Base-by-base conservation (phyloP, 148 eudicot genomes). In the Linanthus parryae region DNA sequence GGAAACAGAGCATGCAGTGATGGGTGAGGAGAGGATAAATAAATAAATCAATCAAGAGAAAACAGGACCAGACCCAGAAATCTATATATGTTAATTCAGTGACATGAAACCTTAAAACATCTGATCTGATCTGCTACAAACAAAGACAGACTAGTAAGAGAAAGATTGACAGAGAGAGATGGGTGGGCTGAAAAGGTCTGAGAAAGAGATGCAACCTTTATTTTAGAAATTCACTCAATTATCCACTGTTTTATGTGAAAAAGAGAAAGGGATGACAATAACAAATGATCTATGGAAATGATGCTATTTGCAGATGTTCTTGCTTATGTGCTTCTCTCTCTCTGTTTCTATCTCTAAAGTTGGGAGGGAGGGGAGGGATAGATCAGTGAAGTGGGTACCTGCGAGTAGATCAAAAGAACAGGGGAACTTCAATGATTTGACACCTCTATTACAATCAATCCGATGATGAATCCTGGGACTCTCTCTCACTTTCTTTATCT, bases 391-490 rank as follows among this genome's bases (percentile, higher is more conserved):
- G 44, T 31, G 11, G 11, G 11, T 62, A 63, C 54, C 60, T 46
- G 54, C 33, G 67, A 46, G 38, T 46, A 9, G 31, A 63, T 46
- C 29, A 54, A 63, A 54, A 46, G 12, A 52, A 40, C 27, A n/a
- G n/a, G n/a, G 40, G 60, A 63, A 46, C 48, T 42, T 54, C 41
- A 56, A 21, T 64, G 78, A 73, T 68, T 63, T 73, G 78, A 73
- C 73, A 56, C 33, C 19, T 38, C 63, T 64, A 5, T 60, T 65
- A n/a, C 62, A 70, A n/a, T n/a, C n/a, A 64, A 70, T 70, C 69
- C 63, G 52, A 57, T 52, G 68, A 63, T 69, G 73, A 54, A 48
- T 36, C 53, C 26, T 41, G 43, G 20, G 40, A 17, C 49, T 29
- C 1, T 31, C 24, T 5, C 23, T 44, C 26, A 15, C n/a, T n/a